Evolutionary conservation across 768 basidiomycete genomes (phyloP).

Genomic region (Phanerochaete sordida): DNA sequence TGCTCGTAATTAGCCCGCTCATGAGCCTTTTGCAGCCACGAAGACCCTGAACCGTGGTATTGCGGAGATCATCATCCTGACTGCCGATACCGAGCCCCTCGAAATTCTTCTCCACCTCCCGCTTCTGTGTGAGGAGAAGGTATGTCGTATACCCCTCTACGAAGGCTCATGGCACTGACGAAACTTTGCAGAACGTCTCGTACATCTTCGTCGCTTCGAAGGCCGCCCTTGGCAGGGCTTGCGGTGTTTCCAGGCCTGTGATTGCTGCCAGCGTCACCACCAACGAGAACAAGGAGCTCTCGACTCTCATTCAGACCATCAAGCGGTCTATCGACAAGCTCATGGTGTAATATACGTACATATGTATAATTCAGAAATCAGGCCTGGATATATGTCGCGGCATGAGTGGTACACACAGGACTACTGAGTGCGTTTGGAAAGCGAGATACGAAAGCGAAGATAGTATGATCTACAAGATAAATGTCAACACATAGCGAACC

Average conservation of each 20-base stretch:
- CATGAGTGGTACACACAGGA: neutral
- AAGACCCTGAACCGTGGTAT: constrained; percentile 98
- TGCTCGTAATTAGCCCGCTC: neutral
- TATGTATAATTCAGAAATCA: neutral
- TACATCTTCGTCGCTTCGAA: constrained; percentile 96
- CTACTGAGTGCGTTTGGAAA: neutral
- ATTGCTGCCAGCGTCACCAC: constrained; percentile 97
- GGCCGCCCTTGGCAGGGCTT: constrained; percentile 93
- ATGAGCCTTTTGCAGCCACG: constrained; percentile 57
- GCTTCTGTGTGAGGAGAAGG: constrained; percentile 97
- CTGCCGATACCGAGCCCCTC: constrained; percentile 94
- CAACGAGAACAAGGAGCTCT: constrained; percentile 88
- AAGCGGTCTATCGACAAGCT: constrained; percentile 81
- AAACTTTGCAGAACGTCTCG: constrained; percentile 73
- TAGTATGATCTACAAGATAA: constrained; percentile 8
- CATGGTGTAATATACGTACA: constrained; percentile 32
- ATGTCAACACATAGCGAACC: neutral
- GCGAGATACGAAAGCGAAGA: constrained; percentile 1
- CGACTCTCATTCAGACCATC: constrained; percentile 82
- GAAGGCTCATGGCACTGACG: neutral
- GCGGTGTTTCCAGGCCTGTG: constrained; percentile 92
- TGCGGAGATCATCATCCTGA: constrained; percentile 95
- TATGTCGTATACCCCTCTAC: constrained; percentile 24
- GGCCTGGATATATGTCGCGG: neutral
- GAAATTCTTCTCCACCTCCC: constrained; percentile 98